Percentiles rank a stretch among this genome's conserved stretches.
Conservation (phyloP, 345 rosid species). For the Euphorbia pulcherrima region DNA sequence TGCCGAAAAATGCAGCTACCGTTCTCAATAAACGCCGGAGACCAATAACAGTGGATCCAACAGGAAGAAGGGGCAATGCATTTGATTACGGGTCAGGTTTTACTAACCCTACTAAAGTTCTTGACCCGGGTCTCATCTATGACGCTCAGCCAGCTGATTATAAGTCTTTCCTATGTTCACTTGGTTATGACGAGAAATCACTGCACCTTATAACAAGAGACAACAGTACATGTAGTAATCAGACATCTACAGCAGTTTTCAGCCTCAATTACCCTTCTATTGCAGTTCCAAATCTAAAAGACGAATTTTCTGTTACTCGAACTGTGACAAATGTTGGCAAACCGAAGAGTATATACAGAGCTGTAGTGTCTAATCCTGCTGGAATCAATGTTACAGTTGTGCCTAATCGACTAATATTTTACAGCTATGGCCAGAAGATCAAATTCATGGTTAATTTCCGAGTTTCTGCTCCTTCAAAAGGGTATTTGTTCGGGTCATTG, state of each 20-base stretch:
- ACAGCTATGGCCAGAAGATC: constrained; percentile 43
- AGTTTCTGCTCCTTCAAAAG: constrained; percentile 37
- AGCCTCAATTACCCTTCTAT: constrained; percentile 52
- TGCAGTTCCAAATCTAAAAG: constrained; percentile 38
- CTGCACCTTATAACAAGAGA: constrained; percentile 44
- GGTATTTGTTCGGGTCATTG: constrained; percentile 45
- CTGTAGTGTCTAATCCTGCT: constrained; percentile 33
- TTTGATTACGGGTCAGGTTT: constrained; percentile 59
- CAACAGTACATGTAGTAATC: constrained; percentile 40
- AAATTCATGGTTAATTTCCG: constrained; percentile 41
- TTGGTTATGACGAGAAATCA: constrained; percentile 42
- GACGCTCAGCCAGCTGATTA: constrained; percentile 39
- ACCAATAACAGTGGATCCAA: constrained; percentile 44
- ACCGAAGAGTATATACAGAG: constrained; percentile 36
- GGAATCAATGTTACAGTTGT: constrained; percentile 42
- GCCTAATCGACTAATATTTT: constrained; percentile 34
- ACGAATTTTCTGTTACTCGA: constrained; percentile 36
- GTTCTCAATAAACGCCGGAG: constrained; percentile 31
- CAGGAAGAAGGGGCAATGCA: constrained; percentile 44
- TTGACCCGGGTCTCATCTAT: constrained; percentile 48
- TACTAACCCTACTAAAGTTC: constrained; percentile 39
- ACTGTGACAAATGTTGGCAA: constrained; percentile 47
- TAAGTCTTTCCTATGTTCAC: constrained; percentile 45
- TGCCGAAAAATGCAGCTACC: constrained; percentile 40
- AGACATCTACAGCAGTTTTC: constrained; percentile 29